Evolutionary conservation across 108 stramenopile genomes (phyloP), one percentile per base, ranked within the genome.

Genomic region (Seminavis robusta): DNA sequence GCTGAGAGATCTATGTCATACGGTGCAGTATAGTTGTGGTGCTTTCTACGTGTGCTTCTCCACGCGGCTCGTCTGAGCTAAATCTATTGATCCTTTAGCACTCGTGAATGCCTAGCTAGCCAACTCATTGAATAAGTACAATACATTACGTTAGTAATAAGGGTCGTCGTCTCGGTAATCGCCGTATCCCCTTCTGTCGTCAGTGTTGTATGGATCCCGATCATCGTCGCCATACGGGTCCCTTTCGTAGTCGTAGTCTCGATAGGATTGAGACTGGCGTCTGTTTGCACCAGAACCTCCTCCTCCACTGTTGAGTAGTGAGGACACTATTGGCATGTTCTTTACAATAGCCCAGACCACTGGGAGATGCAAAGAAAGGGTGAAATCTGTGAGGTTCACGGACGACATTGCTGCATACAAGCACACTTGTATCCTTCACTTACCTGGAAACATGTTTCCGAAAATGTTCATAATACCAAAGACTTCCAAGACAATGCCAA

Each of bases 391-490:
- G n/a, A n/a, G n/a, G n/a, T n/a, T n/a, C n/a, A n/a, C n/a, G n/a
- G n/a, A n/a, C n/a, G n/a, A n/a, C n/a, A n/a, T n/a, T n/a, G n/a
- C n/a, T n/a, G n/a, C n/a, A n/a, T n/a, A n/a, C n/a, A n/a, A n/a
- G n/a, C n/a, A n/a, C n/a, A n/a, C n/a, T n/a, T n/a, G n/a, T n/a
- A n/a, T n/a, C n/a, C n/a, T n/a, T n/a, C n/a, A n/a, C n/a, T n/a
- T n/a, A n/a, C n/a, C n/a, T n/a, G n/a, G n/a, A 65, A 95, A 95
- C 78, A 94, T 78, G 54, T 95, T 94, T 4, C 92, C 96, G 67
- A 95, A 97, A 1, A 97, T 57, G 76, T 97, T 97, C 48, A 95
- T 39, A 44, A 97, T 55, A 1, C 97, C 95, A 73, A 97, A 96
- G 0, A 83, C 61, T 72, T 97, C 97, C 56, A 95, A 41, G 23